Conservation (phyloP, 2,329 filamentous ascomycete species). For the Diaporthe humulicola region DNA sequence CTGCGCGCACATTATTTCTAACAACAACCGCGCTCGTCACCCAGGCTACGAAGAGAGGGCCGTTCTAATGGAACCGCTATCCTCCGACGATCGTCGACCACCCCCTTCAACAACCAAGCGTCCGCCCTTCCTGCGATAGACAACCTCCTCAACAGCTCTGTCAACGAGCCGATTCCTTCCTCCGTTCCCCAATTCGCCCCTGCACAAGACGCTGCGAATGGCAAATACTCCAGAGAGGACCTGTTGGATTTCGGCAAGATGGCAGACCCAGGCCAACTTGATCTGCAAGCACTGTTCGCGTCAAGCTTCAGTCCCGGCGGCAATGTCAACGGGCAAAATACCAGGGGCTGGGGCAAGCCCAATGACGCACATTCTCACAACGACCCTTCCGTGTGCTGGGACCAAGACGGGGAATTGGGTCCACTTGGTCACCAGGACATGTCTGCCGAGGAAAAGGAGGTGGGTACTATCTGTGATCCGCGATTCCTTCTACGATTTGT, state of each 20-base stretch:
- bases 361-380: constrained; percentile 80
- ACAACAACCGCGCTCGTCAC: neutral
- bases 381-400: constrained; percentile 95
- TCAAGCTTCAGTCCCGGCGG: constrained; percentile 82
- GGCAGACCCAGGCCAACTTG: constrained; percentile 64
- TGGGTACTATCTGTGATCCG: constrained; percentile 50
- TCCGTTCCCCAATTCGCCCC: constrained; percentile 24
- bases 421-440: constrained; percentile 82
- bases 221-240: constrained; percentile 83
- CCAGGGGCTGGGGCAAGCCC: constrained; percentile 82
- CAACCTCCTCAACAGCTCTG: constrained; percentile 39
- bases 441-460: constrained; percentile 72
- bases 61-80: constrained; percentile 74
- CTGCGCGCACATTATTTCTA: constrained; percentile 12
- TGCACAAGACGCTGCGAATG: constrained; percentile 48
- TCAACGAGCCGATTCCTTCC: constrained; percentile 32
- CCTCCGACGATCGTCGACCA: constrained; percentile 74
- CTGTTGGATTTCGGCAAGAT: constrained; percentile 80
- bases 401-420: constrained; percentile 75
- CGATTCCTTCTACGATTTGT: constrained; percentile 35
- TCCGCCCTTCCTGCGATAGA: constrained; percentile 38
- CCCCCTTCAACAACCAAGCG: constrained; percentile 56
- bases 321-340: constrained; percentile 72
- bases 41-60: constrained; percentile 70
- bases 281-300: constrained; percentile 77